phyloP scores from a whole-genome alignment of 163 green algal genomes.

The Scenedesmus sp. region DNA sequence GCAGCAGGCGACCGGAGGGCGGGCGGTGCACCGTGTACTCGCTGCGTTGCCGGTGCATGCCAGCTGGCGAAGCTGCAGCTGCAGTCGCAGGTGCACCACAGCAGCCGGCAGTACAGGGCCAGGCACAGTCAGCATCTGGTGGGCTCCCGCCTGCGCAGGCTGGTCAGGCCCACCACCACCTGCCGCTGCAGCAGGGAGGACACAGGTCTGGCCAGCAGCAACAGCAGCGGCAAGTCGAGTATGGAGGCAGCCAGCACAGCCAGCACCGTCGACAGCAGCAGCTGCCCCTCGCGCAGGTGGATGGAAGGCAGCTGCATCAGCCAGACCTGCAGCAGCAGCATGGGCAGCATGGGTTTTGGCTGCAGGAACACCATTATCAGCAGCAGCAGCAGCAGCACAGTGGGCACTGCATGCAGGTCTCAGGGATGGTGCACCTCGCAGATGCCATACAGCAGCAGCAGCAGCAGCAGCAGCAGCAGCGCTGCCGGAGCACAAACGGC shows the following conservation, averaged over 20 bases:
- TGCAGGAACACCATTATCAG: neutral
- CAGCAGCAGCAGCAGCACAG: neutral
- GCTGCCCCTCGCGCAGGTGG: neutral
- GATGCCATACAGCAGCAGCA: constrained; percentile 9
- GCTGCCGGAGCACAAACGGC: neutral
- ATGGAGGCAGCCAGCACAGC: neutral
- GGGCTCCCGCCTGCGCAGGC: neutral
- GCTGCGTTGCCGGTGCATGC: neutral
- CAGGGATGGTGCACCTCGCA: neutral
- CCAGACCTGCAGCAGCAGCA: constrained; percentile 23
- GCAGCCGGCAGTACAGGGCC: neutral
- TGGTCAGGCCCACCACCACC: neutral
- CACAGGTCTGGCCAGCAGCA: neutral
- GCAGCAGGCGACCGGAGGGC: neutral
- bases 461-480: constrained; percentile 7
- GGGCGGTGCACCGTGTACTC: constrained; percentile 15
- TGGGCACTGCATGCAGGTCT: neutral
- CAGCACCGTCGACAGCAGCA: constrained; percentile 11
- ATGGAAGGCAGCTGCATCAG: neutral
- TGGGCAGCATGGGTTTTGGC: no score
- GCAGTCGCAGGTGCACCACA: neutral
- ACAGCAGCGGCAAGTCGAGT: neutral
- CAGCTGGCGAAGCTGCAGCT: neutral
- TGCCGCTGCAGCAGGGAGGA: neutral
- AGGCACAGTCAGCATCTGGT: neutral